Evolutionary conservation across 352 stramenopile species (phyloP), one percentile per base, ranked within the genome.

Genomic region (Pythium plurisporium): DNA sequence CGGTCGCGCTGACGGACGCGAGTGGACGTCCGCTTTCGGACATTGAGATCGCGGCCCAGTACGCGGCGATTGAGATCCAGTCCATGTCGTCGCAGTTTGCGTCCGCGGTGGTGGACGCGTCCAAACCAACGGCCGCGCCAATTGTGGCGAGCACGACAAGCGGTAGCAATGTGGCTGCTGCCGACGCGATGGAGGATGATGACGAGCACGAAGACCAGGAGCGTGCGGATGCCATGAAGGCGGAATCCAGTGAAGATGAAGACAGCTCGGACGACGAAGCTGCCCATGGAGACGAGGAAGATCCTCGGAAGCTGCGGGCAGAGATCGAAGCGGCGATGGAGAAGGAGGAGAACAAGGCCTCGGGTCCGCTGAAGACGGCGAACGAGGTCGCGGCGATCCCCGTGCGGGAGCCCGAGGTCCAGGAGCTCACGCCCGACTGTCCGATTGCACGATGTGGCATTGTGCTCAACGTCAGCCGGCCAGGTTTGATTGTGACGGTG

Each of bases 261-360:
- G 40, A 59, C 40, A 65, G 52, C n/a, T 64, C 50, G 27, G 65
- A 69, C 8, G 67, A 79, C 15, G 70, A 70, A 12, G 60, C 47
- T 4, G 56, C 19, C 1, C 3, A 30, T n/a, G 62, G 55, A 25
- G 59, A 55, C 17, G 38, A 64, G 0, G 67, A 72, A 1, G 61
- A 77, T 41, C 51, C 65, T 11, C 59, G 66, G 25, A 79, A 76
- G 46, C 64, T 92, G 19, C 80, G 80, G 14, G 79, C 68, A 0
- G 74, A 90, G 54, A 92, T 92, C 58, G 82, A 94, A 55, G 79
- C 69, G 1, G 81, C 77, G 10, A 86, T 94, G 74, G 78, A 86
- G 49, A 84, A 79, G 27, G 76, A 91, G 46, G 77, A 84, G 37
- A 79, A 81, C 56, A 77, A 76, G 33, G 73, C 49, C 0, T 67